Evolutionary conservation across 257 asterid species (phyloP), one percentile per base, ranked within the genome.

Genomic region (Paraleonurus japonicus): DNA sequence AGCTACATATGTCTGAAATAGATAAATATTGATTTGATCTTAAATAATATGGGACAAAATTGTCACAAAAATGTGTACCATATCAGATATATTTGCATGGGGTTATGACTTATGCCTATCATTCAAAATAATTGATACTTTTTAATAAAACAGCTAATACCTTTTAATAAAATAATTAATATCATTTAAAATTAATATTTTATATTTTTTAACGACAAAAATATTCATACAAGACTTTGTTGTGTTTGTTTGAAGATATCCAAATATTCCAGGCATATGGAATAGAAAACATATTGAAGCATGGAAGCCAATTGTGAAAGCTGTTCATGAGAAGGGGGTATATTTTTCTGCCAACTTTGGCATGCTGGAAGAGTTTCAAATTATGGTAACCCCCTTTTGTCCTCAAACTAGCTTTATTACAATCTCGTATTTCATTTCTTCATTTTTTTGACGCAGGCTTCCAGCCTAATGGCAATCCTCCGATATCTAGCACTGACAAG

Each of bases 291-390:
- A 85, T 2, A 67, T 58, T 0, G 82, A 85, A 62, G 86, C 90
- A 17, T 85, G 90, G 86, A 85, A 81, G 50, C 90, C 90, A 8
- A 72, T 85, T 58, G 85, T 81, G 11, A 24, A 76, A 15, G 88
- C 85, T 3, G 90, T 85, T 62, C 85, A 79, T 39, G 82, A 68
- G 23, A 83, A 79, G 55, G 86, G 2, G 82, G 80, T 0, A 17
- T 85, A 13, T 82, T 83, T 32, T 85, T 82, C 68, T 82, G 87
- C 81, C 87, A 82, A 23, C 76, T 85, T 15, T 80, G 81, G 86
- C 90, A 82, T 75, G 84, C 80, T 26, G 86, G 88, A 33, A 78
- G 90, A 58, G 88, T 57, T 74, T 83, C 88, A 15, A 66, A 65
- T 51, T 41, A 57, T 60, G 75, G 86, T 80, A 50, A 7, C 30